Evolutionary conservation across 306 rosid genomes (phyloP), one percentile per base, ranked within the genome.

Genomic region (Gastrolobium bilobum): DNA sequence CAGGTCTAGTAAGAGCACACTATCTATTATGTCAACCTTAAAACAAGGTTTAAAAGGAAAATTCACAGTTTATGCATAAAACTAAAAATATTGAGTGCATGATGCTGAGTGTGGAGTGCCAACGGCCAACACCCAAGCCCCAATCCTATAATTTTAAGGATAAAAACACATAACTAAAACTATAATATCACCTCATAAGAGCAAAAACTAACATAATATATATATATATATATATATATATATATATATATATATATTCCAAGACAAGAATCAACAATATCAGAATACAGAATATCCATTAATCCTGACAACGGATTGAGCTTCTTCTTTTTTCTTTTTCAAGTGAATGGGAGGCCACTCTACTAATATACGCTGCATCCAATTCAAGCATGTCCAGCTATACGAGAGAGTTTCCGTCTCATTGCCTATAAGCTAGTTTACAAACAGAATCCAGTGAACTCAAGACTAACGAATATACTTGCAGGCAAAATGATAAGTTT

Each of bases 31-130:
- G 57, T 38, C 62, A 42, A 64, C 29, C 61, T 20, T 39, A 53
- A 80, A 76, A 76, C 43, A 43, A 38, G 34, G 60, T 50, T 38
- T 6, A 54, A 6, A 48, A 79, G 65, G 15, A 63, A 77, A 58
- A 43, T 46, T 60, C 33, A 31, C 48, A 76, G 58, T 20, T 52
- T 43, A 9, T 50, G 2, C 35, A 34, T 47, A 74, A 57, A 33
- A 79, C 78, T 81, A 75, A 59, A 59, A 60, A 73, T 30, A 61
- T 76, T 14, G 42, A 58, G 50, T 30, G 47, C 75, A 77, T 56
- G 59, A 62, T 56, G 58, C 30, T 20, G 40, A 33, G 20, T 6
- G 35, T 50, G 73, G 44, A 64, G 30, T 68, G 76, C 60, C 58
- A 5, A 63, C 47, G 74, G 48, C 80, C 56, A 71, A 82, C 33